Base-by-base conservation (phyloP, 495 filamentous ascomycete species). In the Aspergillus bertholletiae region DNA sequence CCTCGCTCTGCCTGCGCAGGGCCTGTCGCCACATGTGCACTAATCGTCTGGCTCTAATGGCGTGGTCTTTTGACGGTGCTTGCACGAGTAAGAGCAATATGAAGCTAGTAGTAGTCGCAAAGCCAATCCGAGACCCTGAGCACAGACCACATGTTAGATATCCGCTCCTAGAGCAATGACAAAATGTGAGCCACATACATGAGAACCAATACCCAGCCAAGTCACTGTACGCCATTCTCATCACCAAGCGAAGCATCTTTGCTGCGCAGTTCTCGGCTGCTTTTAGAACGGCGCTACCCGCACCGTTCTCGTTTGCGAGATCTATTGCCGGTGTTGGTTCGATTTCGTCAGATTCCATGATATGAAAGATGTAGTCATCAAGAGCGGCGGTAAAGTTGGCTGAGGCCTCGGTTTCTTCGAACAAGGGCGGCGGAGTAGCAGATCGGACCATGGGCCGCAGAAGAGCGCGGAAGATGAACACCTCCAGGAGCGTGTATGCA, bases 361-460 rank as follows among this genome's bases (percentile, higher is more conserved):
- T 49, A 23, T 58, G 55, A 17, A 50, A 15, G 50, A 67, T 30
- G 49, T 50, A 53, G 40, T 61, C 27, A 50, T 49, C 30, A 57
- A 51, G 62, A 54, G 59, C 21, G 7, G 28, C 2, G 6, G 46
- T 37, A 7, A 35, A 35, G 28, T 21, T 35, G 15, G 21, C 7
- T 9, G 18, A 13, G 7, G 34, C 11, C 7, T 71, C 68, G 17
- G 64, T 58, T 23, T 68, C 37, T 28, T 71, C 64, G 24, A 71
- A 63, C 6, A 72, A 67, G 27, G 60, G 62, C 5, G 70, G 70
- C 1, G 70, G 66, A 3, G 57, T 56, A 1, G 64, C 65, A 0
- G 67, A 70, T n/a, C 62, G 64, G 23, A 68, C 68, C 63, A 71
- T 60, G 0, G 70, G 70, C 2, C 70, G 67, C 9, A 73, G 60